Base-by-base conservation (phyloP, 176 grass and related monocot genomes). In the Aegilops sharonensis region DNA sequence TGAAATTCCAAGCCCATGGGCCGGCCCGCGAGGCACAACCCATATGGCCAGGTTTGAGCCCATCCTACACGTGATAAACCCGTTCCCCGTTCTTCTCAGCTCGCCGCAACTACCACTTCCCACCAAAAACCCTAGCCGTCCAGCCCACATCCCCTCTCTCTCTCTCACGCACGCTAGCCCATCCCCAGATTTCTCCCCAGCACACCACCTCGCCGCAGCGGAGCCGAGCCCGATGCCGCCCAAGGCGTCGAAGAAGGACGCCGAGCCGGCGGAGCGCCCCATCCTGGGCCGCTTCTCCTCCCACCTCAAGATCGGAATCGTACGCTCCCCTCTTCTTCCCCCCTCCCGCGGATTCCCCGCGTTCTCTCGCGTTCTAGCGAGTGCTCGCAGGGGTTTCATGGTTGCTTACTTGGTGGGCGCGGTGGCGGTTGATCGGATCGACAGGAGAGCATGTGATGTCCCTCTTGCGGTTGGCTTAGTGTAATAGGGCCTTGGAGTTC, bases 261-360 rank as follows among this genome's bases (percentile, higher is more conserved):
- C 91, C 17, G 90, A 88, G 45, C 88, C 88, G 30, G 30, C 89
- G 7, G 93, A 98, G 93, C 93, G 96, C 77, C 78, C 93, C 89
- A 92, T 98, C 85, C 96, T 98, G 9, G 96, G 96, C 31, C 96
- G 96, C 65, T 98, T 98, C 91, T 98, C 96, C 20, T 98, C 96
- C 64, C 93, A 98, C 84, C 92, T 98, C 85, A 98, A 95, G 92
- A 98, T 98, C 84, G 97, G 97, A 91, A 98, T 98, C 81, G 97
- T 98, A 78, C 83, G 93, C 57, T 63, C 32, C 8, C 13, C 11
- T 50, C 13, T 50, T 13, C 47, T 25, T 37, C 5, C 48, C 11
- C 72, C 29, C 6, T 40, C 9, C 52, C 25, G 5, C 64, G 64
- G 37, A 68, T 35, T n/a, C 40, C 65, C 64, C 3, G 2, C 30